These are phyloP conservation scores for Avena insularis DNA, from an alignment of 176 grass and related monocot genomes.

Conservation along the genomic window DNA sequence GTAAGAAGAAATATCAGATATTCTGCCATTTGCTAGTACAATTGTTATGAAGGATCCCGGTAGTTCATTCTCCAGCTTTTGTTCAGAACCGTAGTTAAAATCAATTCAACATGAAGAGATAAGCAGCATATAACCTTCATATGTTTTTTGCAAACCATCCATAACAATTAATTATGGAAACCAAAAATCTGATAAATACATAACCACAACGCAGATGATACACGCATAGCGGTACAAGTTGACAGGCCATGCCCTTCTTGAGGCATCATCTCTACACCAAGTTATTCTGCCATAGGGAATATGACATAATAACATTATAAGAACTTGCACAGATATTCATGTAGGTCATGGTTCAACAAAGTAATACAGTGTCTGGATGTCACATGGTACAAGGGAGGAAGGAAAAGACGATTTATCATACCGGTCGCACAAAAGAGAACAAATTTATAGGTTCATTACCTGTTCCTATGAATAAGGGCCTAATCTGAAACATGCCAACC, in stretches of 20 bases:
- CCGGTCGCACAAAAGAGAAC: slow-evolving; percentile 54
- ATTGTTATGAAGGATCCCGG: no score
- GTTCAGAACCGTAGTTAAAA: background rate
- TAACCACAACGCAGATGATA: background rate
- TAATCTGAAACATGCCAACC: slow-evolving; percentile 64
- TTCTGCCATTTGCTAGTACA: no score
- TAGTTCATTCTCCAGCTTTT: background rate
- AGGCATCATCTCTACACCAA: slow-evolving; percentile 41
- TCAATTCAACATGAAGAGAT: background rate
- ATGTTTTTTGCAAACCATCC: background rate
- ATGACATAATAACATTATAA: slow-evolving; percentile 38
- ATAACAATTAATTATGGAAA: background rate
- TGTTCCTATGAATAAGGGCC: slow-evolving; percentile 77
- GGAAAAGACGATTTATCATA: slow-evolving; percentile 48
- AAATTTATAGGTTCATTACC: slow-evolving; percentile 74
- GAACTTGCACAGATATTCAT: slow-evolving; percentile 51
- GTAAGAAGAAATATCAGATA: no score
- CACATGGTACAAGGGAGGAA: slow-evolving; percentile 57
- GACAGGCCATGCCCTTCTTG: background rate
- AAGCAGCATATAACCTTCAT: background rate
- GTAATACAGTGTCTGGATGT: slow-evolving; percentile 36
- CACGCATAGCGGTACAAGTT: slow-evolving; percentile 35
- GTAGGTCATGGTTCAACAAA: slow-evolving; percentile 54
- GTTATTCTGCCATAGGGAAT: slow-evolving; percentile 43
- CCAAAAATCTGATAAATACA: slow-evolving; percentile 27